Evolutionary conservation across 768 basidiomycete species (phyloP).

Genomic region (Lentinula boryana): DNA sequence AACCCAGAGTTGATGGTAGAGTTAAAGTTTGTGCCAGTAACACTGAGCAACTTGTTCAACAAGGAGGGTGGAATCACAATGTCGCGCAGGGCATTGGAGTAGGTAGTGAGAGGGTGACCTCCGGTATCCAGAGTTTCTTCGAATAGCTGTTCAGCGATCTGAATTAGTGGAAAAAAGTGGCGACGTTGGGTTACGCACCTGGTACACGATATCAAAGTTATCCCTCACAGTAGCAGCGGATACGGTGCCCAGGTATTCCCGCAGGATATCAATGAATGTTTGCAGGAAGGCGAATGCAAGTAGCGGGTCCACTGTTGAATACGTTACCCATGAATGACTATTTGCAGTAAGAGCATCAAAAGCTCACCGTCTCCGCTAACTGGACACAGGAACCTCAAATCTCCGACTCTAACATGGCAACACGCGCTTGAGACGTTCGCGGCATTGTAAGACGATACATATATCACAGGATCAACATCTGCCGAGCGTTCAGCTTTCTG

Average conservation of each 20-base stretch:
- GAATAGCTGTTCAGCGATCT: constrained; percentile 51
- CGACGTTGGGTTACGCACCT: constrained; percentile 42
- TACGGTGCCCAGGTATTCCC: constrained; percentile 85
- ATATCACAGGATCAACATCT: constrained; percentile 71
- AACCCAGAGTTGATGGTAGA: constrained; percentile 39
- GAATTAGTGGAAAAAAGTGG: background rate
- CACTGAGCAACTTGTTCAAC: constrained; percentile 62
- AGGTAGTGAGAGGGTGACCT: constrained; percentile 89
- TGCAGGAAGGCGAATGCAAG: constrained; percentile 87
- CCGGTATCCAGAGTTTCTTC: constrained; percentile 95
- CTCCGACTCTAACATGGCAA: constrained; percentile 76
- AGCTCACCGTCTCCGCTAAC: constrained; percentile 81
- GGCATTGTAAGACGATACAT: constrained; percentile 46
- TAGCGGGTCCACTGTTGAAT: constrained; percentile 31
- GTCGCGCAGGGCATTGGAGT: constrained; percentile 83
- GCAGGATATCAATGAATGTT: constrained; percentile 76
- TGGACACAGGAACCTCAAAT: constrained; percentile 73
- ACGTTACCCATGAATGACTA: background rate
- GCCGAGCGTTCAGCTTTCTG: constrained; percentile 32
- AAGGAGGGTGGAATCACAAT: constrained; percentile 91
- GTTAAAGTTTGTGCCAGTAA: constrained; percentile 42
- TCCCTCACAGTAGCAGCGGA: constrained; percentile 77
- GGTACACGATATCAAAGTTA: constrained; percentile 94
- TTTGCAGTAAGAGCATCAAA: background rate
- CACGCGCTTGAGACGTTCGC: constrained; percentile 60